Evolutionary conservation across 2,329 filamentous ascomycete species (phyloP).

Genomic region (Aspergillus pseudoterreus): DNA sequence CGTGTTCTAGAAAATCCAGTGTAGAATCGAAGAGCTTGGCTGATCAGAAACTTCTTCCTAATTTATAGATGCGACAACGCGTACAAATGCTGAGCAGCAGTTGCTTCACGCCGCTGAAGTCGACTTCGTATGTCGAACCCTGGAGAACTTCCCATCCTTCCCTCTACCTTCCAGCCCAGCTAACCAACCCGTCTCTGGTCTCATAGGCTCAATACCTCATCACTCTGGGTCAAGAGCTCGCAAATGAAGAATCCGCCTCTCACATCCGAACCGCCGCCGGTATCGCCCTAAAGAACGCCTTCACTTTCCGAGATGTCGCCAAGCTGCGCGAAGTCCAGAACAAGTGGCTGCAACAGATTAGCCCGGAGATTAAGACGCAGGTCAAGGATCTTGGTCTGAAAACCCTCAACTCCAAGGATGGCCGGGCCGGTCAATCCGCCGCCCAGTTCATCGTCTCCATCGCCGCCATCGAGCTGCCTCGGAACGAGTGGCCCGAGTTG

Average conservation of each 20-base stretch:
- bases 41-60: conserved; percentile 15
- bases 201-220: conserved; percentile 82
- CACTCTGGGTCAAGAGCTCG: conserved; percentile 88
- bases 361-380: conserved; percentile 74
- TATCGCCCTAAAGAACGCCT: conserved; percentile 96
- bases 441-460: conserved; percentile 95
- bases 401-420: conserved; percentile 75
- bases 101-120: conserved; percentile 86
- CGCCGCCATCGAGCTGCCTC: conserved; percentile 88
- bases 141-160: neutral
- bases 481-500: conserved; percentile 88
- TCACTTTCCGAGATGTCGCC: conserved; percentile 84
- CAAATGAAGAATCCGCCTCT: conserved; percentile 78
- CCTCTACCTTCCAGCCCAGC: neutral
- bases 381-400: conserved; percentile 90
- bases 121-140: conserved; percentile 73
- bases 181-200: conserved; percentile 24
- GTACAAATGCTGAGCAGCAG: conserved; percentile 90
- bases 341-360: conserved; percentile 86
- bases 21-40: conserved; percentile 13
- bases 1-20: conserved; percentile 17
- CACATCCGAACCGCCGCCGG: conserved; percentile 90
- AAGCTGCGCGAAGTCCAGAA: conserved; percentile 86
- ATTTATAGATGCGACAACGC: conserved; percentile 74
- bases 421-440: conserved; percentile 79